Evolutionary conservation across 768 basidiomycete genomes (phyloP), one percentile per base, ranked within the genome.

Genomic region (Russula brevipes): DNA sequence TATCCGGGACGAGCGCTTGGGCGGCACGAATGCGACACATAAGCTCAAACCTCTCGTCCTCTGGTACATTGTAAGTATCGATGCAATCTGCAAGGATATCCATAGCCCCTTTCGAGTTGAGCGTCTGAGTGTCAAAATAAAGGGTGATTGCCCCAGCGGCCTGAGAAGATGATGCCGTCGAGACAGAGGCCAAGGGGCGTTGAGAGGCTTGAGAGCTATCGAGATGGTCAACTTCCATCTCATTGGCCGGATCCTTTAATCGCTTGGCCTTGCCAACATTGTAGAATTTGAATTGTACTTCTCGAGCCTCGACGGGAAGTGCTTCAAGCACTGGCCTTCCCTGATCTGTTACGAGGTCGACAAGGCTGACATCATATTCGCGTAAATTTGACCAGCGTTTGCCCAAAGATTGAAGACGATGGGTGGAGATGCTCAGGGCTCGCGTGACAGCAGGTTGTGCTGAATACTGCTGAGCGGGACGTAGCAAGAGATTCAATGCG

Each of bases 401-500:
- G 8, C 89, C 87, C 39, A 98, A 84, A 24, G 88, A 86, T 64
- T 89, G 84, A 12, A 98, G 80, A 56, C 91, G 88, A 60, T 86
- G 82, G 3, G 86, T 89, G 41, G 87, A 92, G 61, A 90, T 88
- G 74, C 82, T 88, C n/a, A 91, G 81, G 1, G 86, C 85, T 68
- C 89, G 85, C 45, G 91, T 88, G 56, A 95, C 87, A 12, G 91
- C 85, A 9, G 89, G 88, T 69, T 92, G 88, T 14, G 87, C 85
- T 8, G 91, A 94, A 73, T 97, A 98, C 72, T 98, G 95, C 71
- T 98, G 95, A 4, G 93, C 87, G 2, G 96, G 95, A 38, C 97
- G 89, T 35, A 98, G 83, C 54, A 97, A 79, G 51, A 98, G 82
- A 68, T 90, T 88, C 63, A 98, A 80, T 39, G 93, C 82, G 38